phyloP scores from a whole-genome alignment of 352 stramenopile genomes.

The Globisporangium lucens region DNA sequence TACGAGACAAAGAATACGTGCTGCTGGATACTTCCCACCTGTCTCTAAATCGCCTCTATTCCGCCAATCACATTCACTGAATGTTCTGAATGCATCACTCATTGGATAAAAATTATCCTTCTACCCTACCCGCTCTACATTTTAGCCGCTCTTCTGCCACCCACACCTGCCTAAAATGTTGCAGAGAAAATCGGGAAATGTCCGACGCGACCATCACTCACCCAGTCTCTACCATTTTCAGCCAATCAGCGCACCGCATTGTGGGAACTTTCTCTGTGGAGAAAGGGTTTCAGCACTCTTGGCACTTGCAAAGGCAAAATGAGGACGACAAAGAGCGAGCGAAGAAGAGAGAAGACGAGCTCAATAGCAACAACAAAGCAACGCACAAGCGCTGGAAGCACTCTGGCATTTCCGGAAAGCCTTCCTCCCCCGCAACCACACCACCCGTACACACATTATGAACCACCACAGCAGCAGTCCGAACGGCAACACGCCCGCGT shows the following conservation, averaged over 20 bases:
- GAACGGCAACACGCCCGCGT: constrained; percentile 21
- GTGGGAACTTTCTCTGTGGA: constrained; percentile 32
- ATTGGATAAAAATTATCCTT: background rate
- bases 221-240: background rate
- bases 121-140: background rate
- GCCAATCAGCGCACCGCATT: constrained; percentile 28
- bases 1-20: background rate
- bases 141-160: constrained; percentile 1
- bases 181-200: constrained; percentile 1
- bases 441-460: constrained; percentile 13
- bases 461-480: constrained; percentile 4
- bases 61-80: background rate
- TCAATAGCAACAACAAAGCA: background rate
- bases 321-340: background rate
- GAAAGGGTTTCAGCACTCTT: constrained; percentile 1
- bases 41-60: background rate
- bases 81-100: background rate
- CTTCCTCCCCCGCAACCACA: constrained; percentile 4
- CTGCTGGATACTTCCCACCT: background rate
- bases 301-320: background rate
- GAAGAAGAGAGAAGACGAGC: background rate
- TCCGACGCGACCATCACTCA: constrained; percentile 25
- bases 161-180: constrained; percentile 1
- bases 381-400: no score
- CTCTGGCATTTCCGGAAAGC: constrained; percentile 10